Base-by-base conservation (phyloP, 1,284 basidiomycete genomes). In the Rhizoctonia solani region DNA sequence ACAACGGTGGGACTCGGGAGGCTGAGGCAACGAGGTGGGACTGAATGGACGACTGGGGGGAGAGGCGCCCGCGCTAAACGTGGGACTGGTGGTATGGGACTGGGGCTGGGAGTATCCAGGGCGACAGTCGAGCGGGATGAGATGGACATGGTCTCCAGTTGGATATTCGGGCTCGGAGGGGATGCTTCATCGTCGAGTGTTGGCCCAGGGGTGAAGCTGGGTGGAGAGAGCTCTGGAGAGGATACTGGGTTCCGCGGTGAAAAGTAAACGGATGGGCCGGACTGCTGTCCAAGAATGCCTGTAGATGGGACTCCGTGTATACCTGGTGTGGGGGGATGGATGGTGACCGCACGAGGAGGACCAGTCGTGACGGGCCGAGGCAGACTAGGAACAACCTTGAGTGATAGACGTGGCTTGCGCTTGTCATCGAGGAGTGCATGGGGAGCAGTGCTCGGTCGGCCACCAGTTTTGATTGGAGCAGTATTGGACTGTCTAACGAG, bases 1-100 rank as follows among this genome's bases (percentile, higher is more conserved):
- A 53, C 23, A 63, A 34, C 25, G 59, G 49, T 53, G 59, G 25
- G 21, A 30, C 13, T 63, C 59, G 1, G 29, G 19, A 13, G 59
- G 49, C 9, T 19, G 46, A 32, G 59, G 59, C 21, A 63, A 13
- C 8, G 47, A 41, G 3, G 58, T 50, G 11, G 58, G 58, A 27
- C 58, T 61, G 44, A 61, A 61, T 21, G 47, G 59, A 4, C 59
- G 59, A 32, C 59, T 52, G 3, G 59, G 59, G 11, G 59, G 59
- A 21, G 50, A 53, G 13, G 29, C 46, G 11, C 34, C 54, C 5
- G 49, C 27, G 23, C 58, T 61, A 41, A 50, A 61, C 32, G 59
- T 63, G 16, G 59, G 59, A 25, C 47, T 61, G 6, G 56, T 37
- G 16, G 46, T 50, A 21, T 44, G 23, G 21, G 37, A 44, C 23